A percentile compares a stretch with the other conserved stretches of the same genome.
Conservation (phyloP, 2,329 filamentous ascomycete species). For the Sarocladiaceae sp. region DNA sequence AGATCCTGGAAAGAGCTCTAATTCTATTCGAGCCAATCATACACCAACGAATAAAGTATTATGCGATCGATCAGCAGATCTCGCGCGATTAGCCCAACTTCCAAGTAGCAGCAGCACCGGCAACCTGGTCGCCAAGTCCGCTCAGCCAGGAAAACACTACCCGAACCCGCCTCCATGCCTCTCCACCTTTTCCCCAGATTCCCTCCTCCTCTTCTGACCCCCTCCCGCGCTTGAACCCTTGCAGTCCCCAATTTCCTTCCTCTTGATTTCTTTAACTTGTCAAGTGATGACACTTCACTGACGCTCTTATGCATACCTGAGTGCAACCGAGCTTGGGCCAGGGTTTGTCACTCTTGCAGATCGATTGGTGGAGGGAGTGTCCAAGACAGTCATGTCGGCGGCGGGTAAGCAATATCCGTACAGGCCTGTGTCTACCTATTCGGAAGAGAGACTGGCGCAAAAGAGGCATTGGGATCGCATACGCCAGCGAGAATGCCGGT, state of each 20-base stretch:
- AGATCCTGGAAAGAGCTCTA: too few relatives aligned
- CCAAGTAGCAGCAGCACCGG: too few relatives aligned
- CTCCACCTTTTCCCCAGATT: neutral
- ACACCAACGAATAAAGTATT: too few relatives aligned
- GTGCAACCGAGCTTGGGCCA: neutral
- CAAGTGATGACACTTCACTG: neutral
- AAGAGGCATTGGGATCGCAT: conserved; percentile 6
- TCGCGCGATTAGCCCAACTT: too few relatives aligned
- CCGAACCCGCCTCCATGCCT: too few relatives aligned
- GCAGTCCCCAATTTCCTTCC: neutral
- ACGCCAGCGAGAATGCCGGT: conserved; percentile 7
- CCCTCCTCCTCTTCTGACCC: neutral
- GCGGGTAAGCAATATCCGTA: conserved; percentile 4
- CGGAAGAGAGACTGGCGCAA: conserved; percentile 2
- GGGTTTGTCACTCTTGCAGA: neutral
- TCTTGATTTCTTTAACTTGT: neutral
- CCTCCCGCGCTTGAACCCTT: neutral
- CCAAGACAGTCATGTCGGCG: too few relatives aligned
- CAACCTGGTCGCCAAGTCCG: too few relatives aligned
- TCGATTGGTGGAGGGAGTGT: neutral
- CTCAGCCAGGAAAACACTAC: too few relatives aligned
- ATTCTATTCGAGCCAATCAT: too few relatives aligned
- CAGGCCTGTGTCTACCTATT: neutral
- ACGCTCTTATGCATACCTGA: too few relatives aligned
- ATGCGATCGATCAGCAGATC: too few relatives aligned